Base-by-base conservation (phyloP, 1,284 basidiomycete species). In the Veloboletus limbatus region DNA sequence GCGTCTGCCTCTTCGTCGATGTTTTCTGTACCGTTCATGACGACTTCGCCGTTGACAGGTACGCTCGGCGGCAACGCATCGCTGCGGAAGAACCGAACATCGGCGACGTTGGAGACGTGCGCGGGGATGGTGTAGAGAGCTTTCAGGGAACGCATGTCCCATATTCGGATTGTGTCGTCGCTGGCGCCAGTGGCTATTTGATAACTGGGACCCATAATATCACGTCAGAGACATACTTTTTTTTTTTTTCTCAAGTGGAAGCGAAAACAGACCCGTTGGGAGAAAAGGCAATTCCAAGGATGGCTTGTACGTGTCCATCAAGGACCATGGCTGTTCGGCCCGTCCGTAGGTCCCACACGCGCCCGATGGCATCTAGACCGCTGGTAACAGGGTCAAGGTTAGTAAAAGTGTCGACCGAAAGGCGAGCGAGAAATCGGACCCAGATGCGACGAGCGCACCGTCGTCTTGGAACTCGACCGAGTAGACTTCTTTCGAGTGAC, bases 261-360 rank as follows among this genome's bases (percentile, higher is more conserved):
- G 48, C 8, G 44, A 25, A 49, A 51, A 61, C 78, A 55, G 64
- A 96, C 85, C 96, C 94, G 58, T 97, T 99, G 7, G 96, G 94
- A 17, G 93, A 93, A 68, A 98, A 99, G 49, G 85, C 86, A 58
- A 97, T 88, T 2, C 89, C 75, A 48, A 94, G 88, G 51, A 99
- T 95, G 52, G 93, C 88, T 67, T 96, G 87, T 3, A 95, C 91
- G 57, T 99, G 97, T 0, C 97, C 97, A 56, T 98, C 96, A 16
- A 99, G 80, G 2, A 99, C 92, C 95, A 99, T 98, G 0, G 94
- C 93, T 2, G 96, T 97, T 59, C 92, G 77, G 0, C 97, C 97
- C 6, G 95, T 97, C 37, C 97, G 80, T 22, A 95, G 62, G 68
- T 99, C 97, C 97, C 97, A 99, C 1, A 98, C 88, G 21, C 97